Evolutionary conservation across 768 basidiomycete species (phyloP), one percentile per base, ranked within the genome.

Genomic region (Auricularia heimuer): DNA sequence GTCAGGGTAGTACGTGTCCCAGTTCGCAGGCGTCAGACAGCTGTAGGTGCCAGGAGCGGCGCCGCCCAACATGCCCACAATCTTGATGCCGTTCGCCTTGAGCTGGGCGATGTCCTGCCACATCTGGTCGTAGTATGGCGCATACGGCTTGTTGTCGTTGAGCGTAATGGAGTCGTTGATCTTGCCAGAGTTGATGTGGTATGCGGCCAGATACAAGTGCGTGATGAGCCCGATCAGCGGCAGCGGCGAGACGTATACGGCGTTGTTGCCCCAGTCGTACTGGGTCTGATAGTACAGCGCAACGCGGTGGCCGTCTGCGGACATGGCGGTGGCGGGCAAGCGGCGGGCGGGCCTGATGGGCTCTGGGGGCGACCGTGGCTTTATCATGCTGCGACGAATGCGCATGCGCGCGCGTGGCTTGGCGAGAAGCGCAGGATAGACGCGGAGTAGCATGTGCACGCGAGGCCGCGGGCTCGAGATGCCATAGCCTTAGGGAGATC

Each of bases 201-300:
- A 60, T 29, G 56, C 56, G 24, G 56, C 56, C 11, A 60, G 56
- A 24, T 60, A 60, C 29, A 60, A 33, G 29, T 60, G 56, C 14
- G 56, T 60, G 24, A 35, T 18, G 29, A 60, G 56, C 24, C 24
- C 24, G 24, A 60, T 60, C 7, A 60, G 56, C 56, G 56, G 56
- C 56, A 60, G 29, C 56, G 56, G 56, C 34, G 56, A 60, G 56
- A 60, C 56, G 34, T 60, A 60, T 1, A 24, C 12, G 24, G 56
- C 56, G 18, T 60, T 60, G 56, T 60, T 14, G 56, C 56, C 56
- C 56, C 56, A 60, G 56, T 60, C 56, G 34, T 60, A 60, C 56
- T 60, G 56, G 16, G 56, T 60, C 56, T 60, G 56, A 4, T 60
- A 60, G 56, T 60, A 60, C 24, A 35, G 24, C 7, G 56, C 56